Evolutionary conservation across 2,329 filamentous ascomycete genomes (phyloP), one percentile per base, ranked within the genome.

Genomic region (Drechmeria coniospora): DNA sequence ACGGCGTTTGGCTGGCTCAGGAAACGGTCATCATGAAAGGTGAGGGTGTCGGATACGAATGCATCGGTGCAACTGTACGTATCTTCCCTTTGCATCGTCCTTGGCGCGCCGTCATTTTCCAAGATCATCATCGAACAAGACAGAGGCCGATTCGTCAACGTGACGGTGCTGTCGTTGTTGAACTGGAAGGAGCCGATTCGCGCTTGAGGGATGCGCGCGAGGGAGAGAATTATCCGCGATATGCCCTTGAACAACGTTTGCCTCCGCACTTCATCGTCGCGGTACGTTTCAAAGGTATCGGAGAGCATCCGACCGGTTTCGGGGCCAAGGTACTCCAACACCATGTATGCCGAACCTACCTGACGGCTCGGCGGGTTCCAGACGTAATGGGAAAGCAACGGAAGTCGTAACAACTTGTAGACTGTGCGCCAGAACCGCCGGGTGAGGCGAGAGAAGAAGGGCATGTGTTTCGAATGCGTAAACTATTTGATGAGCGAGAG

Each of bases 21-120:
- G 21, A 51, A 43, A 26, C 30, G 28, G 25, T 34, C 13, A 21
- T 43, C 43, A 31, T 46, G 31, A 27, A 36, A 33, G 9, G 42
- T 35, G 8, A 47, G 23, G 32, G 46, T 22, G 25, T 47, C 45
- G 3, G 39, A 20, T 3, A 39, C 37, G 25, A 35, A 49, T 16
- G 36, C 32, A 23, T 50, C 51, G 17, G 32, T 43, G 28, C 38
- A 41, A 17, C 31, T 35, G 30, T 50, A 54, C 7, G 46, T 53
- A 14, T 48, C 33, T 25, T 39, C 40, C 15, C 21, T 37, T 18
- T 30, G 27, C 15, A 55, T 52, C 7, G 34, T 40, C 32, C 45
- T 44, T 19, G 32, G 38, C 6, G 45, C 40, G 25, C 46, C 46
- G 9, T 49, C 36, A 36, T 50, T 54, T 36, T 54, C 51, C 8